Evolutionary conservation across 148 eudicot genomes (phyloP), one percentile per base, ranked within the genome.

Genomic region (Euryodendron excelsum): DNA sequence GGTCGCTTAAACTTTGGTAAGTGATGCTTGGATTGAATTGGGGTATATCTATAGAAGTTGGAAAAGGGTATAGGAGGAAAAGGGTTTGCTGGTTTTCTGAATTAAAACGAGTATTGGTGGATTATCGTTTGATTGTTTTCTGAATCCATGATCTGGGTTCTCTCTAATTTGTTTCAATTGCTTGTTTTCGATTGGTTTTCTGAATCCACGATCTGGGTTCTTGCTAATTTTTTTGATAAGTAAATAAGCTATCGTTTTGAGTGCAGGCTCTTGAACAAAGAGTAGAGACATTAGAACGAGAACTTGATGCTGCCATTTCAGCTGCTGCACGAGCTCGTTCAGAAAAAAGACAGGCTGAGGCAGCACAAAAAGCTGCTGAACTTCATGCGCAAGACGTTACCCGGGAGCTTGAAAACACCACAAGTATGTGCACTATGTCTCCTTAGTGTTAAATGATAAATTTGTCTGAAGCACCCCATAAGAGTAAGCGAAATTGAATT

Each of bases 341-440:
- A n/a, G 98, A 96, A 79, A 96, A 91, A 86, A 86, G 99, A 62
- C 93, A 93, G 78, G 99, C 97, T 23, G 99, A 91, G 84, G 93
- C 92, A 70, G 88, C 89, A 47, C 94, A 96, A 77, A 93, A 86
- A 80, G 98, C 93, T 82, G 97, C 99, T 78, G 98, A 96, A 80
- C 78, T 90, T 59, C 99, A 91, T 71, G 87, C 92, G 18, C 86
- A 82, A 75, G 99, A 91, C 59, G 81, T 92, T 58, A 93, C 94
- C 36, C 91, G 64, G 83, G 99, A 96, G 84, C 97, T 96, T 71
- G 98, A 96, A 67, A 96, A 96, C 87, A 96, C 99, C 48, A 84
- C 94, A 63, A 93, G 99, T 96, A 93, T 50, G 93, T 78, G 27
- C 12, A 50, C 53, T 34, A 10, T 69, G 17, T 77, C 17, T 2